Evolutionary conservation across 2,329 filamentous ascomycete species (phyloP).

Genomic region (Diaporthe caulivora): DNA sequence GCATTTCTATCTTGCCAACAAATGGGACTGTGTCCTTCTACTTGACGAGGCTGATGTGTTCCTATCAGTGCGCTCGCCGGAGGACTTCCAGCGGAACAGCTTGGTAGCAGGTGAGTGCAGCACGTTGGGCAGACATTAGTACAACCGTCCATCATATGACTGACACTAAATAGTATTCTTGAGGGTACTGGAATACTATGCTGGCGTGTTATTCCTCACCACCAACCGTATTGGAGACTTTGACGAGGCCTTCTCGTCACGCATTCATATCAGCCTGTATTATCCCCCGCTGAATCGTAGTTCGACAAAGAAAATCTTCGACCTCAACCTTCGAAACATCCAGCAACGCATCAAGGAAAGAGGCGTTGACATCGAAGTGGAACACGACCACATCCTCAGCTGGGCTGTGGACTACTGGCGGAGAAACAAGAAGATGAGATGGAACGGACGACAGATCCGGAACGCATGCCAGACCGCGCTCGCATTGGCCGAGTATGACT

Average conservation of each 20-base stretch:
- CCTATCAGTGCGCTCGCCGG: neutral
- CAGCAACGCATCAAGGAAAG: conserved; percentile 5
- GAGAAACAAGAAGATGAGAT: neutral
- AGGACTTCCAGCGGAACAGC: conserved; percentile 27
- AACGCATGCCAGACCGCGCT: conserved; percentile 34
- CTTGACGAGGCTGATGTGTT: conserved; percentile 72
- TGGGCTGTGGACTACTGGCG: neutral
- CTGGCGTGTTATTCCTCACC: conserved; percentile 62
- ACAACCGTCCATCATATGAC: neutral
- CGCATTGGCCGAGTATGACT: conserved; percentile 32
- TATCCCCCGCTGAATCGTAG: conserved; percentile 56
- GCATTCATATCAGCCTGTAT: conserved; percentile 63
- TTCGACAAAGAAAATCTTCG: conserved; percentile 59
- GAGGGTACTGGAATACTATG: conserved; percentile 56
- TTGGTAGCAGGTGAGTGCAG: conserved; percentile 24
- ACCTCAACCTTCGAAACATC: conserved; percentile 52
- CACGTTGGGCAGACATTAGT: conserved; percentile 61
- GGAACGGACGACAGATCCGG: conserved; percentile 38
- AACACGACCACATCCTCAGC: neutral
- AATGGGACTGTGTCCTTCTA: conserved; percentile 55
- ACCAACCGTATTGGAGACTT: conserved; percentile 62
- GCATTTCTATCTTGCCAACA: conserved; percentile 40
- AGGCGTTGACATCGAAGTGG: neutral
- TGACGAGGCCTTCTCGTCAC: conserved; percentile 60
- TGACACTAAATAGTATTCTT: conserved; percentile 50